Evolutionary conservation across 768 basidiomycete species (phyloP).

Genomic region (Trametes cingulata): DNA sequence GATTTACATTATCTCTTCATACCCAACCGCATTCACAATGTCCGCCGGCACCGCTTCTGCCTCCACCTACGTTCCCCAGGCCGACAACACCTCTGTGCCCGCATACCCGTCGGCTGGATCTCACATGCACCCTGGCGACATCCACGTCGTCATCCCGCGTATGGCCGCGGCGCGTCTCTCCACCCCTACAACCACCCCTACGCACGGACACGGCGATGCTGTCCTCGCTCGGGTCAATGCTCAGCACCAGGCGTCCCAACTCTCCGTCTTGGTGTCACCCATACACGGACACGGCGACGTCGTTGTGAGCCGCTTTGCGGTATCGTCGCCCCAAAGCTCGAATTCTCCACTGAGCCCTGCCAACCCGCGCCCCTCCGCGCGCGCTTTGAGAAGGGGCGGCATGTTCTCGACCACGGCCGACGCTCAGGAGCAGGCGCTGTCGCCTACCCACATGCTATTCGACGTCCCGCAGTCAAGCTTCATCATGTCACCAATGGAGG

Average conservation of each 20-base stretch:
- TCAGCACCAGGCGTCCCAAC: neutral
- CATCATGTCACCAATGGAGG: neutral
- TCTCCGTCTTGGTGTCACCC: neutral
- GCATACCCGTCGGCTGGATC: no score
- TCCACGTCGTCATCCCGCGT: neutral
- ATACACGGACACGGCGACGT: neutral
- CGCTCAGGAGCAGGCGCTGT: neutral
- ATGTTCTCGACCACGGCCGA: constrained; percentile 1
- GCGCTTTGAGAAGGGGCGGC: neutral
- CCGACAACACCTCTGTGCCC: no score
- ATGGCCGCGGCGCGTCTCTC: neutral
- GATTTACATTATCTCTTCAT: neutral
- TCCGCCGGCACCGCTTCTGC: neutral
- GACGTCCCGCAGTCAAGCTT: neutral
- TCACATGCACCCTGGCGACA: neutral
- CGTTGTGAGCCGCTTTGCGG: neutral
- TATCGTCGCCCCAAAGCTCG: neutral
- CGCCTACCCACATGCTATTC: neutral
- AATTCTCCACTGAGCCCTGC: neutral
- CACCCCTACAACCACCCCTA: neutral
- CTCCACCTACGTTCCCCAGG: no score
- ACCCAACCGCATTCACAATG: neutral
- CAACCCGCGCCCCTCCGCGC: constrained; percentile 4
- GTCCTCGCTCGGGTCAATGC: neutral
- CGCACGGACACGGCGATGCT: neutral